These are phyloP conservation scores for Wallemia hederae DNA, from an alignment of 1,284 basidiomycete genomes.

Conservation along the genomic window DNA sequence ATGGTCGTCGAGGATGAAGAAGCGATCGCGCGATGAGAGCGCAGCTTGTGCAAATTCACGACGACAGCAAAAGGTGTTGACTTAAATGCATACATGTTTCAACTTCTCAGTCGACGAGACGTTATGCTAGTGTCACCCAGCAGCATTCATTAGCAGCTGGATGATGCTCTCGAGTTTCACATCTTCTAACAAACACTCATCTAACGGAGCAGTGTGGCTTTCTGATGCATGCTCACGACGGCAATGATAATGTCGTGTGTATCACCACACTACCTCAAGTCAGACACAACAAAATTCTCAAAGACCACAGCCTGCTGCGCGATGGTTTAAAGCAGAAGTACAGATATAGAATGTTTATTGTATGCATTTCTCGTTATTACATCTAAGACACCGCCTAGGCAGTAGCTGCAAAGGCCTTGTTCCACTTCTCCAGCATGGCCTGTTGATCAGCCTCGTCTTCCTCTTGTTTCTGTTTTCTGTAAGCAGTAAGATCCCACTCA, in stretches of 20 bases:
- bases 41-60: too few species aligned
- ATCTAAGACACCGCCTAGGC: too few species aligned
- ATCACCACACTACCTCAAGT: background rate
- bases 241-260: background rate
- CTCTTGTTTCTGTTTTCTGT: slow-evolving; percentile 31
- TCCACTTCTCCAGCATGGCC: background rate
- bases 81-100: too few species aligned
- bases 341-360: background rate
- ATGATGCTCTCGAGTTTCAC: background rate
- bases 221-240: background rate
- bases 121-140: background rate
- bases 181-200: background rate
- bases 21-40: too few species aligned
- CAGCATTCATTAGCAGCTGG: background rate
- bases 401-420: background rate
- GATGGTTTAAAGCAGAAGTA: too few species aligned
- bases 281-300: background rate
- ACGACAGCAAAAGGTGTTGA: too few species aligned
- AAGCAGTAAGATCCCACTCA: slow-evolving; percentile 39
- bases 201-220: background rate
- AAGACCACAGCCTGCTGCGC: background rate
- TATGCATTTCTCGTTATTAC: background rate
- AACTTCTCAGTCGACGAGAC: background rate
- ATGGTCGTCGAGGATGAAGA: too few species aligned
- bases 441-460: slow-evolving; percentile 16